Base-by-base conservation (phyloP, 306 rosid genomes). In the Dryas drummondii region DNA sequence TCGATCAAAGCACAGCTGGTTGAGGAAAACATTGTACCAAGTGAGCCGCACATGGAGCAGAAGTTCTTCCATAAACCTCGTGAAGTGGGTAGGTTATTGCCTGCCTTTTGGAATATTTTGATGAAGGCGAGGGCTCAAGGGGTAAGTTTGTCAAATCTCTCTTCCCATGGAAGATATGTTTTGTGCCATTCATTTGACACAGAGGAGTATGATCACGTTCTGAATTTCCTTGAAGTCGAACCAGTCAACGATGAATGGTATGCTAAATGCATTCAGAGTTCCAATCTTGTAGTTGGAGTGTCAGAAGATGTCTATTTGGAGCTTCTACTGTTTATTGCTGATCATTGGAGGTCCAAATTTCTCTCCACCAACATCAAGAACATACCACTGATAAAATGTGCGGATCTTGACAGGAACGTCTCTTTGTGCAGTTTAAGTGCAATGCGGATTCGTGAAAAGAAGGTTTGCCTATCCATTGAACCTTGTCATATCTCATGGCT, bases 211-310 rank as follows among this genome's bases (percentile, higher is more conserved):
- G 85, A 86, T 72, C 5, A 46, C 27, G 72, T 84, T 19, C 84
- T 89, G 45, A 57, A 48, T 40, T 91, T 86, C 79, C 76, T 91
- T 48, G 92, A 74, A 42, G 86, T 91, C 15, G 17, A 87, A 12
- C 66, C 7, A 0, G 94, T 91, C 44, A 19, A 71, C n/a, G 53
- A 4, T 46, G 90, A 84, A 49, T 91, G 94, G 97, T 91, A 91
- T 78, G 93, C 84, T 11, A 91, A 82, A 84, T 91, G 91, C 86
- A 76, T 91, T 48, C 84, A 74, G 81, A 80, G 94, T 16, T 82
- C 85, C 17, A 74, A 76, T 66, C 88, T 91, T 42, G 90, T 87
- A 52, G 82, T 62, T 14, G 82, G 78, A 50, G 88, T 87, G 50
- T 74, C 92, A 5, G 94, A 91, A 9, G 74, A 37, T 15, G 57